These are phyloP conservation scores for Fagus sylvatica DNA, from an alignment of 306 rosid genomes.

Conservation along the genomic window DNA sequence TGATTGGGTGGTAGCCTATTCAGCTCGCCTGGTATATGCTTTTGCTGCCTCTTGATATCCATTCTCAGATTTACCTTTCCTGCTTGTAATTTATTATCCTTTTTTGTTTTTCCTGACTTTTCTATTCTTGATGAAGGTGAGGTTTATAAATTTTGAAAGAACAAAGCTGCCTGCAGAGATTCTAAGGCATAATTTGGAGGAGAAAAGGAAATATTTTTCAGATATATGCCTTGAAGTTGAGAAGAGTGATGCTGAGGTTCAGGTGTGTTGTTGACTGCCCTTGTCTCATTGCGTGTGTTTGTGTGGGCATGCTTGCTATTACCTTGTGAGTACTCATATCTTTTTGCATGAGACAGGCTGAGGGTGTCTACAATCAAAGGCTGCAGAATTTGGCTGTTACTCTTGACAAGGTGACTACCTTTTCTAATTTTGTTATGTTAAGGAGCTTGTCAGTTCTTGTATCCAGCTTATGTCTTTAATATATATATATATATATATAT, in stretches of 20 bases:
- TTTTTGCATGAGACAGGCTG: constrained; percentile 66
- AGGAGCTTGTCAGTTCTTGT: constrained; percentile 7
- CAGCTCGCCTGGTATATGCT: constrained; percentile 87
- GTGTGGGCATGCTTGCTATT: background rate
- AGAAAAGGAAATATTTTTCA: constrained; percentile 83
- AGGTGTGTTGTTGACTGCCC: constrained; percentile 49
- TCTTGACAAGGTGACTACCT: constrained; percentile 81
- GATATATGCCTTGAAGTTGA: constrained; percentile 89
- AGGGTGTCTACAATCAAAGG: constrained; percentile 98
- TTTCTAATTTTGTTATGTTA: constrained; percentile 5
- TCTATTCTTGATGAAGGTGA: constrained; percentile 65
- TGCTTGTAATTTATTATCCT: background rate
- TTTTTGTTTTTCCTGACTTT: constrained; percentile 28
- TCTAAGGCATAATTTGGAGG: constrained; percentile 80
- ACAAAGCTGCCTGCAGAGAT: constrained; percentile 95
- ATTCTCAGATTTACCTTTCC: constrained; percentile 12
- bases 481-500: too few species aligned
- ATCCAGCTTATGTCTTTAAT: constrained; percentile 2
- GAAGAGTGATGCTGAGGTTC: constrained; percentile 95
- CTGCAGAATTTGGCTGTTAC: constrained; percentile 99
- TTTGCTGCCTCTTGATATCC: constrained; percentile 19
- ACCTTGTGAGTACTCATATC: constrained; percentile 1
- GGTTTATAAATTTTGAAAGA: constrained; percentile 87
- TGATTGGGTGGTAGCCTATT: constrained; percentile 93
- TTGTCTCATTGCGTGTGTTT: constrained; percentile 3